phyloP scores from a whole-genome alignment of 2,329 filamentous ascomycete species.

The Cordyceps cicadae region DNA sequence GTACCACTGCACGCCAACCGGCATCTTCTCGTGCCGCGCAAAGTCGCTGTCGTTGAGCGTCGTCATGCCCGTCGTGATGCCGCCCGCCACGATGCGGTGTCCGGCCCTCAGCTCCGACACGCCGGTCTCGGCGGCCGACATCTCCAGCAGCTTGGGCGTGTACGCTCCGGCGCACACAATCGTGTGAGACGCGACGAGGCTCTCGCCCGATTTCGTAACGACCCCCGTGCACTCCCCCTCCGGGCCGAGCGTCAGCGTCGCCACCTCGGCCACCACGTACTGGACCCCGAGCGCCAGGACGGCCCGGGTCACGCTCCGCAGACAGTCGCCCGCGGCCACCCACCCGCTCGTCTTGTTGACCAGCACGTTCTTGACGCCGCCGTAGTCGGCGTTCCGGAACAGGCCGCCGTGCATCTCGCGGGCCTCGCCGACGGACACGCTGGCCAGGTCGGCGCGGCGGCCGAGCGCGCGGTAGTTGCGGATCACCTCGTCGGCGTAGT shows the following conservation, averaged over 20 bases:
- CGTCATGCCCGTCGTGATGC: slow-evolving; percentile 50
- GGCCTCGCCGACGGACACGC: slow-evolving; percentile 36
- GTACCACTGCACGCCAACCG: slow-evolving; percentile 37
- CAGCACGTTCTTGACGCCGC: slow-evolving; percentile 49
- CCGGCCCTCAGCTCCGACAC: slow-evolving; percentile 41
- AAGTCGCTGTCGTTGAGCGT: slow-evolving; percentile 40
- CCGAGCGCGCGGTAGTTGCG: slow-evolving; percentile 43
- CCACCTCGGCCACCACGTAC: slow-evolving; percentile 47
- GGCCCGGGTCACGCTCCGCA: slow-evolving; percentile 45
- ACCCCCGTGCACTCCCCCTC: slow-evolving; percentile 41
- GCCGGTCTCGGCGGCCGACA: slow-evolving; percentile 40
- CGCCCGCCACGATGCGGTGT: slow-evolving; percentile 48
- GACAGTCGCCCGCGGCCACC: slow-evolving; percentile 52
- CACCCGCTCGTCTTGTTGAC: slow-evolving; percentile 56
- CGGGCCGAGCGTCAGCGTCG: slow-evolving; percentile 37
- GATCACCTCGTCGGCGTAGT: slow-evolving; percentile 43
- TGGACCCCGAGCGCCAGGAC: slow-evolving; percentile 48
- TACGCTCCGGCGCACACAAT: slow-evolving; percentile 50
- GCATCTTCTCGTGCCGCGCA: slow-evolving; percentile 38
- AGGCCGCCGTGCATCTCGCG: slow-evolving; percentile 47
- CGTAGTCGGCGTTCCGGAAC: slow-evolving; percentile 53
- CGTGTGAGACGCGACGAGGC: slow-evolving; percentile 40
- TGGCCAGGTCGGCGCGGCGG: slow-evolving; percentile 30
- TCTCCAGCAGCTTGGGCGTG: slow-evolving; percentile 47
- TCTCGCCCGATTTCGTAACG: slow-evolving; percentile 33